Evolutionary conservation across 2,329 filamentous ascomycete genomes (phyloP).

Genomic region (Fusarium bactridioides): DNA sequence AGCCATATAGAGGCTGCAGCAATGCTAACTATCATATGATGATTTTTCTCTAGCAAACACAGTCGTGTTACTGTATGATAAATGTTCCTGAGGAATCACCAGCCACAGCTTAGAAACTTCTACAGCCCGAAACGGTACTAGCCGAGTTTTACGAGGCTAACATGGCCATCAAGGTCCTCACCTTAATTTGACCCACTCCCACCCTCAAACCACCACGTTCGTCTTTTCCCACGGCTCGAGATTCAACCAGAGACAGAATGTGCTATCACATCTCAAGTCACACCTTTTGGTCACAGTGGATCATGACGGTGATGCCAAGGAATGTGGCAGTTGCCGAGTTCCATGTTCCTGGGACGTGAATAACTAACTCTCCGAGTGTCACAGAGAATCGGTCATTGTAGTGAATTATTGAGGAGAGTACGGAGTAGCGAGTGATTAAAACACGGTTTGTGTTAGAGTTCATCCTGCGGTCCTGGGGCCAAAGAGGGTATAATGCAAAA

Average conservation of each 20-base stretch:
- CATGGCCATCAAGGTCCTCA: constrained; percentile 43
- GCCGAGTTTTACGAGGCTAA: constrained; percentile 10
- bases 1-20: accelerated
- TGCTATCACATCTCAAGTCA: not conserved
- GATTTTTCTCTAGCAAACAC: not conserved
- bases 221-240: not conserved
- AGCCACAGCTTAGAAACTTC: constrained; percentile 24
- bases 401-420: constrained; percentile 8
- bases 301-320: constrained; percentile 19
- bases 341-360: constrained; percentile 13
- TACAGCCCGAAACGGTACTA: constrained; percentile 3
- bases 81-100: not conserved
- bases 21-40: not conserved
- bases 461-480: constrained; percentile 1
- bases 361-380: not conserved
- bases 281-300: constrained; percentile 5
- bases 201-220: constrained; percentile 7
- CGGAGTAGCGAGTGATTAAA: not conserved
- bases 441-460: constrained; percentile 8
- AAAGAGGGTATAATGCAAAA: not conserved
- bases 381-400: not conserved
- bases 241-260: not conserved
- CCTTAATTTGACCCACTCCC: constrained; percentile 41
- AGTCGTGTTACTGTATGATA: not conserved
- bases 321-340: constrained; percentile 29